Evolutionary conservation across 2,329 filamentous ascomycete species (phyloP), one percentile per base, ranked within the genome.

Genomic region (Colletotrichum eleusines): DNA sequence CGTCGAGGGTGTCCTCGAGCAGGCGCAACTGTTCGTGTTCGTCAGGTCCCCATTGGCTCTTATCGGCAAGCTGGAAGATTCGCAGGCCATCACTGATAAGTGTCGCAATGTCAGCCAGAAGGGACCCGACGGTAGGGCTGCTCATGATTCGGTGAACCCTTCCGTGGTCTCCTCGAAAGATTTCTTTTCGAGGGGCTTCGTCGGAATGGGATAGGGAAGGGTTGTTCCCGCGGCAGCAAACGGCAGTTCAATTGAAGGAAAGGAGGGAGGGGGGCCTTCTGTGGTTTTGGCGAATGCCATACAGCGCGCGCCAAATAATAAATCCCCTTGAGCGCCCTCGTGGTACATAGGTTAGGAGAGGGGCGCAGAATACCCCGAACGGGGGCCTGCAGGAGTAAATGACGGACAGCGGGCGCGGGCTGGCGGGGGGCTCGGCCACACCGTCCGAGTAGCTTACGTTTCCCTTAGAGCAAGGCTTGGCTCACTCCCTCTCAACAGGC

Each of bases 21-120:
- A 86, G 84, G 67, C 84, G 85, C 68, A 86, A 78, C 80, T 90
- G 88, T 76, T 89, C 87, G 76, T 88, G 85, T 80, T 90, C 88
- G 81, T 89, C 87, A 28, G 82, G 80, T 0, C 84, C 86, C 88
- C 88, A 90, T 72, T 86, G 84, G 54, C 84, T 83, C 79, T 89
- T 89, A 78, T 90, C 88, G 75, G 87, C 84, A 74, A 87, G 83
- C 79, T 82, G 82, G 76, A 90, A 80, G 74, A 85, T 85, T 76
- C 86, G 86, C 74, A 89, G 79, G 69, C 83, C 84, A 73, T 88
- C 85, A 76, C 82, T 82, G 74, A 89, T 78, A 63, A 84, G 81
- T 72, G 82, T 86, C 74, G 88, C 88, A 78, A 89, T 88, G 79
- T 82, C 82, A 76, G 87, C 87, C 77, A 90, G 85, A 76, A 89